These are phyloP conservation scores for Linnemannia exigua DNA, from an alignment of 192 early-diverging fungal genomes.

Conservation along the genomic window DNA sequence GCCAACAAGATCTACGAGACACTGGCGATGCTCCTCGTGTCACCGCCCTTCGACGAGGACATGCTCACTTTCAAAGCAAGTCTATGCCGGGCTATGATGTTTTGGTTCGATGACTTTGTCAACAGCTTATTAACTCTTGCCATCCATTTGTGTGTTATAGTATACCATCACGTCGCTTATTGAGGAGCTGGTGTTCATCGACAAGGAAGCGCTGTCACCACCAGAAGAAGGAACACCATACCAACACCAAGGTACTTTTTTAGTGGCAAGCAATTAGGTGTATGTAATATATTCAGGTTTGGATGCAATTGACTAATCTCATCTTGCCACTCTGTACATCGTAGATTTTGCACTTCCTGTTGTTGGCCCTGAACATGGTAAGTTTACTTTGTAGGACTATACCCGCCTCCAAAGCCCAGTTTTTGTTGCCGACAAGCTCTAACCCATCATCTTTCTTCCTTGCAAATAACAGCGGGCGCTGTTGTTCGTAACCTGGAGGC, in stretches of 20 bases:
- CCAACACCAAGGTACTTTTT: slow-evolving; percentile 66
- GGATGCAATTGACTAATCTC: background rate
- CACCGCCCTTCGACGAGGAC: slow-evolving; percentile 59
- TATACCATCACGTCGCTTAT: slow-evolving; percentile 59
- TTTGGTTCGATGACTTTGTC: too few relatives aligned
- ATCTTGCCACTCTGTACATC: background rate
- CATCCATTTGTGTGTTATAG: slow-evolving; percentile 19
- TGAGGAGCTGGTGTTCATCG: slow-evolving; percentile 64
- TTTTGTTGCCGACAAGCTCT: background rate
- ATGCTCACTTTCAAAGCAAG: slow-evolving; percentile 60
- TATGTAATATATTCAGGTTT: background rate
- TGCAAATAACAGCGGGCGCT: slow-evolving; percentile 35
- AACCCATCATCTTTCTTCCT: background rate
- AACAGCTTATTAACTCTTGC: background rate
- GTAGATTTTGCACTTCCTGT: slow-evolving; percentile 65
- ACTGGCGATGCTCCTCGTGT: slow-evolving; percentile 56
- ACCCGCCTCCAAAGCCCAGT: background rate
- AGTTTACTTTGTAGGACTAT: background rate
- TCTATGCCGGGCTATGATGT: background rate
- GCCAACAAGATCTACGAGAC: slow-evolving; percentile 59
- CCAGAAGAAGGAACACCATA: slow-evolving; percentile 64
- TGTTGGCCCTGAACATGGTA: slow-evolving; percentile 57
- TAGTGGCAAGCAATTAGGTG: background rate
- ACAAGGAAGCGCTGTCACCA: slow-evolving; percentile 57
- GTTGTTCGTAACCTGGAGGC: slow-evolving; percentile 65